Percentiles rank a stretch among this genome's conserved stretches.
phyloP scores from a whole-genome alignment of 2,329 filamentous ascomycete genomes.

The Aspergillus sp. region DNA sequence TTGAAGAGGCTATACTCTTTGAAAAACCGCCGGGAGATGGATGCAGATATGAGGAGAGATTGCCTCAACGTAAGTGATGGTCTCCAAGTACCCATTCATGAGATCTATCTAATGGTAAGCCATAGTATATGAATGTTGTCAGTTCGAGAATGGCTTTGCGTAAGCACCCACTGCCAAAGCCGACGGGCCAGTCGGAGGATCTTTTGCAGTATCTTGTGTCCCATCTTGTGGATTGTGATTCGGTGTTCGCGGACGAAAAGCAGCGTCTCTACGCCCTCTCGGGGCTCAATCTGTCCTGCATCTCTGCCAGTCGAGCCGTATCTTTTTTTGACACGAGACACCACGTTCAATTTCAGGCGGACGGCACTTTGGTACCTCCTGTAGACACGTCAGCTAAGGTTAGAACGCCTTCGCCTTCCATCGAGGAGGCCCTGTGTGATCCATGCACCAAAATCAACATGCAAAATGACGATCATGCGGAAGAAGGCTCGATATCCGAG shows the following conservation, averaged over 20 bases:
- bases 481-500: too few relatives aligned
- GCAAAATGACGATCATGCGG: neutral
- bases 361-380: too few relatives aligned
- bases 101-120: neutral
- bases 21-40: slow-evolving; percentile 13
- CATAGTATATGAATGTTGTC: slow-evolving; percentile 20
- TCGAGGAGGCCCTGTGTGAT: too few relatives aligned
- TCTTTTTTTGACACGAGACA: slow-evolving; percentile 22
- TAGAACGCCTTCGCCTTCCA: too few relatives aligned
- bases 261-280: slow-evolving; percentile 17
- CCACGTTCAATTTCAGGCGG: too few relatives aligned
- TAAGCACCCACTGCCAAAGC: slow-evolving; percentile 14
- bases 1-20: slow-evolving; percentile 23
- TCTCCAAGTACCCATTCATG: too few relatives aligned
- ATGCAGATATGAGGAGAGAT: slow-evolving; percentile 7
- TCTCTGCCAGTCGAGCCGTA: slow-evolving; percentile 20
- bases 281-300: slow-evolving; percentile 20
- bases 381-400: too few relatives aligned
- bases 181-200: slow-evolving; percentile 15
- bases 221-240: slow-evolving; percentile 15
- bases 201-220: slow-evolving; percentile 17
- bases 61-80: slow-evolving; percentile 10
- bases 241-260: slow-evolving; percentile 22
- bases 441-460: too few relatives aligned
- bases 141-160: slow-evolving; percentile 17